Percentiles rank a stretch among this genome's conserved stretches.
Conservation (phyloP, 192 early-diverging fungal genomes). For the Backusella mclennaniae region DNA sequence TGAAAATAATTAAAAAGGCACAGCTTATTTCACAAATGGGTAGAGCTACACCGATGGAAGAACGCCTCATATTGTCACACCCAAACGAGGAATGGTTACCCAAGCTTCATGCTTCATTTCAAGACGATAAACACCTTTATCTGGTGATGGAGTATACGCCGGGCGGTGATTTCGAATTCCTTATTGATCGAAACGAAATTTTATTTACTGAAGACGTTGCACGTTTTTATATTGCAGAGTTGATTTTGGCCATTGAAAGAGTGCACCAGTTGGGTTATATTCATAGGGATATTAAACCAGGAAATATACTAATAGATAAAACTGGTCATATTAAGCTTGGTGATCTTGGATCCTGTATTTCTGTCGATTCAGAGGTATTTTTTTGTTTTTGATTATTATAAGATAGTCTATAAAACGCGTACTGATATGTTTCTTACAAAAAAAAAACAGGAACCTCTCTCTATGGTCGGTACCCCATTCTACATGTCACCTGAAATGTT, state of each 20-base stretch:
- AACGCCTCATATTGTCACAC: slow-evolving; percentile 72
- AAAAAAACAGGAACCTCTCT: slow-evolving; percentile 9
- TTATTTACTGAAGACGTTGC: slow-evolving; percentile 73
- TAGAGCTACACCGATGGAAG: slow-evolving; percentile 87
- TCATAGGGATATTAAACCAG: slow-evolving; percentile 76
- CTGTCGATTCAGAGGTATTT: slow-evolving; percentile 44
- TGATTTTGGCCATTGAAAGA: slow-evolving; percentile 74
- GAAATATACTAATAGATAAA: slow-evolving; percentile 61
- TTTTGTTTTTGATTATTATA: not conserved
- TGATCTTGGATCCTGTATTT: slow-evolving; percentile 76
- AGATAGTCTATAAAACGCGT: not conserved
- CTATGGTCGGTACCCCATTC: slow-evolving; percentile 63
- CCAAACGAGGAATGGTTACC: slow-evolving; percentile 65
- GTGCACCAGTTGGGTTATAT: slow-evolving; percentile 88
- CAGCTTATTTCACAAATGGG: slow-evolving; percentile 71
- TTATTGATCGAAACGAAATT: slow-evolving; percentile 85
- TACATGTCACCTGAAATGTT: slow-evolving; percentile 97
- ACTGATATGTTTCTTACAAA: not conserved
- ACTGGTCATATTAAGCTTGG: slow-evolving; percentile 63
- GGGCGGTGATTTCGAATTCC: slow-evolving; percentile 92
- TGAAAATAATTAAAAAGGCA: slow-evolving; percentile 76
- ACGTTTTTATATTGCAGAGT: slow-evolving; percentile 88
- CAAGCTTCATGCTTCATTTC: slow-evolving; percentile 70
- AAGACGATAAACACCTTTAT: slow-evolving; percentile 88
- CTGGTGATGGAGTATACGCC: slow-evolving; percentile 97